Conservation (phyloP, 2,329 filamentous ascomycete species). For the Grosmannia penicillata region DNA sequence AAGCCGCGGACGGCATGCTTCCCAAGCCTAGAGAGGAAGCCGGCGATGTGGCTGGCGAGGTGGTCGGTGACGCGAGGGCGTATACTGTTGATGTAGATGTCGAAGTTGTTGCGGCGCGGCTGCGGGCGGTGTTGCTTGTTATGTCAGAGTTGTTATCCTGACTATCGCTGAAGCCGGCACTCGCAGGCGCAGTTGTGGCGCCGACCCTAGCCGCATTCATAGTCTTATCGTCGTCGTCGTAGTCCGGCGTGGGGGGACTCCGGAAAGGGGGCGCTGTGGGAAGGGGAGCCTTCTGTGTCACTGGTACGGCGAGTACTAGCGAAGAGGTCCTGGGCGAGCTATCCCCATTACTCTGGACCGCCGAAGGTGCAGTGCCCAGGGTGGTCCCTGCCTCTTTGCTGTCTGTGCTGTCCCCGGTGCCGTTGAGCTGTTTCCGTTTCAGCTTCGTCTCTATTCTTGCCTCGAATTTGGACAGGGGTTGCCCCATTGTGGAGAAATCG, state of each 20-base stretch:
- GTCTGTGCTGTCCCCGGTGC: neutral
- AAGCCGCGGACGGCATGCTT: neutral
- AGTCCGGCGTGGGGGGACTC: constrained; percentile 34
- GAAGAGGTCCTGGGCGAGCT: too few species aligned
- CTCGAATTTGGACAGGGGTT: constrained; percentile 13
- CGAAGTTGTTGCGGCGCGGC: neutral
- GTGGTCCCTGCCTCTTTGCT: too few species aligned
- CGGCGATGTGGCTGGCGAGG: constrained; percentile 2
- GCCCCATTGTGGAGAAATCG: constrained; percentile 12
- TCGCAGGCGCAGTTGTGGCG: neutral
- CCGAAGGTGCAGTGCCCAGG: too few species aligned
- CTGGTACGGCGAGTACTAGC: too few species aligned
- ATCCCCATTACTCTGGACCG: too few species aligned
- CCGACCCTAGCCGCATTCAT: constrained; percentile 4
- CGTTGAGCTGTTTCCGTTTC: constrained; percentile 3
- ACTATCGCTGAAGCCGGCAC: too few species aligned
- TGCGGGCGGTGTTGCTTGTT: constrained; percentile 12
- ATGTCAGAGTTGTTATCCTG: constrained; percentile 28
- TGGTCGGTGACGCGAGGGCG: constrained; percentile 28
- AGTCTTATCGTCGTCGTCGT: constrained; percentile 27
- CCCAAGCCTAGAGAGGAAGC: neutral
- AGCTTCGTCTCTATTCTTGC: constrained; percentile 10
- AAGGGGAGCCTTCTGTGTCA: neutral
- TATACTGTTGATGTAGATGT: constrained; percentile 12
- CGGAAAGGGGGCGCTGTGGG: constrained; percentile 10